phyloP scores from a whole-genome alignment of 2,329 filamentous ascomycete genomes.

The Plenodomus biglobosus region DNA sequence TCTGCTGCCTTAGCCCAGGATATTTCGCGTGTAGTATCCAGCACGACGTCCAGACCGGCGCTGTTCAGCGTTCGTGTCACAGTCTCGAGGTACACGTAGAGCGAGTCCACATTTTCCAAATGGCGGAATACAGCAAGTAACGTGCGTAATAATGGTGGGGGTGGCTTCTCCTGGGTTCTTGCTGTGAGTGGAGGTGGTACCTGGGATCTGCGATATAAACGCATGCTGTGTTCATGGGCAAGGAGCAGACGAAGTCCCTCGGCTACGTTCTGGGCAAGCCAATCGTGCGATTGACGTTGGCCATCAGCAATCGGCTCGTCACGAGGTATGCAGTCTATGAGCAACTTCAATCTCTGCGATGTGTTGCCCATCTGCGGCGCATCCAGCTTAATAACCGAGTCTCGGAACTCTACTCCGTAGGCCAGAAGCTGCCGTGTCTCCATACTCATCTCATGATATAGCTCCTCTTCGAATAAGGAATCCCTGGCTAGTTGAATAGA shows the following conservation, averaged over 20 bases:
- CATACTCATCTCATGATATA: constrained; percentile 85
- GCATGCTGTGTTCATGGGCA: constrained; percentile 75
- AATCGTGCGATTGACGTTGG: constrained; percentile 35
- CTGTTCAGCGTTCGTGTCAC: constrained; percentile 24
- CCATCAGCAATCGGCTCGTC: constrained; percentile 47
- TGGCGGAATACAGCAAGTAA: constrained; percentile 59
- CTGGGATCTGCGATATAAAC: constrained; percentile 67
- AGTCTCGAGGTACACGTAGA: constrained; percentile 39
- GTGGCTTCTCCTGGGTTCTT: constrained; percentile 52
- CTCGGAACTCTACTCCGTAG: constrained; percentile 67
- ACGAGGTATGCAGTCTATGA: constrained; percentile 67
- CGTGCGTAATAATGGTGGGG: constrained; percentile 62
- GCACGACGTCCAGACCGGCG: constrained; percentile 34
- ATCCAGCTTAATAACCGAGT: constrained; percentile 43
- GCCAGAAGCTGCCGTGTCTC: constrained; percentile 75
- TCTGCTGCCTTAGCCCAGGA: constrained; percentile 32
- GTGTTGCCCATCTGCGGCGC: constrained; percentile 15
- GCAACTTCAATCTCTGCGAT: constrained; percentile 58
- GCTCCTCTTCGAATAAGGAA: constrained; percentile 78
- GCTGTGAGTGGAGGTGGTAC: constrained; percentile 60
- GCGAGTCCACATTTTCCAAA: constrained; percentile 37
- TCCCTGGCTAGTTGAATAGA: constrained; percentile 75
- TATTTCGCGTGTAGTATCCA: constrained; percentile 29
- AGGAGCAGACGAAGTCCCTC: constrained; percentile 75
- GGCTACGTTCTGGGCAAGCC: constrained; percentile 65